Conservation (phyloP, 73 alveolate genomes). For the Paramecium octaurelia region DNA sequence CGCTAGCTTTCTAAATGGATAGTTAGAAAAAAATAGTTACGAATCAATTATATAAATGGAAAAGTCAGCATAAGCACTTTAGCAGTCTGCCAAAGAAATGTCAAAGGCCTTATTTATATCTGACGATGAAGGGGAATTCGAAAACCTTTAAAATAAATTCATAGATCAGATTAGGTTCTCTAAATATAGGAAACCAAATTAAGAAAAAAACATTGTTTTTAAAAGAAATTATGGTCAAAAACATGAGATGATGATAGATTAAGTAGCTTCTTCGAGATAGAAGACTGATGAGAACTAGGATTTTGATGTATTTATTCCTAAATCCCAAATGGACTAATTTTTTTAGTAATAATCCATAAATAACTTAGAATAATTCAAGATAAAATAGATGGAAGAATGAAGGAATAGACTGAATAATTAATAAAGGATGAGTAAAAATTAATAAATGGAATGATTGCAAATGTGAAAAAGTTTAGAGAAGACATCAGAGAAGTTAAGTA, state of each 20-base stretch:
- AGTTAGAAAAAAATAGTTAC: slow-evolving; percentile 25
- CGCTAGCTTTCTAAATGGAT: background rate
- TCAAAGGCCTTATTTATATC: background rate
- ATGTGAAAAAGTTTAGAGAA: slow-evolving; percentile 19
- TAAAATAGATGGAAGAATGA: background rate
- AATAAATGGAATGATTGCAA: background rate
- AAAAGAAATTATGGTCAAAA: slow-evolving; percentile 12
- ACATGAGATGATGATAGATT: slow-evolving; percentile 35
- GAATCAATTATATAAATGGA: slow-evolving; percentile 23
- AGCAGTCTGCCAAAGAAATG: slow-evolving; percentile 24
- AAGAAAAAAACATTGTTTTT: background rate
- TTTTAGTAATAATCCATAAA: background rate
- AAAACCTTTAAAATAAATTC: background rate
- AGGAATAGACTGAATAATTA: background rate
- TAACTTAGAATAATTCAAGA: background rate
- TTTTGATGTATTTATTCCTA: slow-evolving; percentile 21
- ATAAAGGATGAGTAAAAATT: slow-evolving; percentile 8
- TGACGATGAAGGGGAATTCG: slow-evolving; percentile 22
- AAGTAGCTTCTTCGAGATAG: background rate
- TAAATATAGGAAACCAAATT: background rate
- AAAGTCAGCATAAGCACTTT: background rate
- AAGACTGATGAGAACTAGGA: background rate
- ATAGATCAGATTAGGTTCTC: background rate
- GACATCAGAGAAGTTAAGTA: slow-evolving; percentile 33
- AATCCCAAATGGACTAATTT: slow-evolving; percentile 6